Base-by-base conservation (phyloP, 441 rosid genomes). In the Erodium moschatum region DNA sequence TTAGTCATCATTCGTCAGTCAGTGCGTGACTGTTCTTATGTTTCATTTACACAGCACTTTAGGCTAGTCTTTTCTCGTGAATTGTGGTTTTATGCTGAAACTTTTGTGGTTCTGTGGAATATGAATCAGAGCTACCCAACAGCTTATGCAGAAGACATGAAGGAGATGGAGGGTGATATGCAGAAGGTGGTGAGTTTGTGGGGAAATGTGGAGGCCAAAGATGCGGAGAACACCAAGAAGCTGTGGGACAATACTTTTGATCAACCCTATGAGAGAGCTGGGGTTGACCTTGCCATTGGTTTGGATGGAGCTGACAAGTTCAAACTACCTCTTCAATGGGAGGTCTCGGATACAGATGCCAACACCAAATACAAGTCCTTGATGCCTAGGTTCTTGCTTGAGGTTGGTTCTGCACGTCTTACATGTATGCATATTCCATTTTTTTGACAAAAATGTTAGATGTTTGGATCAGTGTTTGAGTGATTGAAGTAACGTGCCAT, bases 261-360 rank as follows among this genome's bases (percentile, higher is more conserved):
- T 75, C 92, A 85, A 73, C 94, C 96, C 3, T 89, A 86, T 31
- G 94, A 86, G 81, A 92, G 84, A 78, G 92, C 97, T 63, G 97
- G 98, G 38, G 91, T 88, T 13, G 78, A 75, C 35, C 58, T 85
- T 16, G 77, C 72, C 38, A 20, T 78, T 65, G 73, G 31, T 3
- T 29, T 29, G 31, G 31, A 29, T 29, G 31, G 31, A 29, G 31
- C 31, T 2, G 31, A 29, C 3, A 2, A 29, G 31, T 29, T 29
- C 31, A 29, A 29, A 79, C 74, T 80, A 1, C 80, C 84, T 15
- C 68, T 85, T 64, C 82, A 80, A 67, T 90, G 96, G 98, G 87
- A 79, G 33, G 84, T 81, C 18, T 87, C 89, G 0, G 94, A 84
- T 72, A 18, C 69, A 33, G 98, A 90, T 72, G 76, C 81, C 68